Evolutionary conservation across 2,329 filamentous ascomycete genomes (phyloP).

Genomic region (Pseudovirgaria hyperparasitica): DNA sequence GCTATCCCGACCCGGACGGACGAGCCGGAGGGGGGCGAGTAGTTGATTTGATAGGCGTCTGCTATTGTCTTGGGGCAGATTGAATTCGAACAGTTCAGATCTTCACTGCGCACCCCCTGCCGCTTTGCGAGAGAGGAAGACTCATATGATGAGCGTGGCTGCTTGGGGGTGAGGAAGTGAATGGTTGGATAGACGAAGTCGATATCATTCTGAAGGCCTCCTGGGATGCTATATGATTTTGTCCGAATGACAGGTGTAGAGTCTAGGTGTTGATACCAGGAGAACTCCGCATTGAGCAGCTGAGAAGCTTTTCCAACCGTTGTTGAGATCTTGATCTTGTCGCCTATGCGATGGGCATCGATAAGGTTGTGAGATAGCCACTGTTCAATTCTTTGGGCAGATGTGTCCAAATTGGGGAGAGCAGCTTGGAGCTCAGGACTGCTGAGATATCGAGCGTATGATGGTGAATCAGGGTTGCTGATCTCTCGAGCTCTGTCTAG

Average conservation of each 20-base stretch:
- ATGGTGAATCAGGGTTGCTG: slow-evolving; percentile 21
- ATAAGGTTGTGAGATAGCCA: slow-evolving; percentile 28
- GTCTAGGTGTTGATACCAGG: slow-evolving; percentile 22
- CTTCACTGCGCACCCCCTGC: not conserved
- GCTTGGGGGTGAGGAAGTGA: slow-evolving; percentile 22
- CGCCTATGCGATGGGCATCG: slow-evolving; percentile 19
- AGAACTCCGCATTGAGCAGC: slow-evolving; percentile 32
- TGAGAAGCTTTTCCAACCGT: slow-evolving; percentile 28
- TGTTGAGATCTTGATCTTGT: slow-evolving; percentile 29
- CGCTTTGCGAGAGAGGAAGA: not conserved
- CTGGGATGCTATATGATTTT: slow-evolving; percentile 19
- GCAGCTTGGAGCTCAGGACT: slow-evolving; percentile 23
- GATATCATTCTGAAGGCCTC: slow-evolving; percentile 21
- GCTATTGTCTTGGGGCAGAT: too few species aligned
- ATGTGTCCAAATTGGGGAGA: slow-evolving; percentile 21
- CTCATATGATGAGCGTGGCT: slow-evolving; percentile 5
- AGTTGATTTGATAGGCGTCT: slow-evolving; percentile 12
- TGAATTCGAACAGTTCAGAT: too few species aligned
- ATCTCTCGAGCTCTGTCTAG: slow-evolving; percentile 5
- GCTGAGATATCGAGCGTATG: slow-evolving; percentile 34
- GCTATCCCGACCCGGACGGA: slow-evolving; percentile 10
- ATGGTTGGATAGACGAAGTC: slow-evolving; percentile 39
- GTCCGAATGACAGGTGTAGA: slow-evolving; percentile 22
- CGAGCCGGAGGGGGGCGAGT: slow-evolving; percentile 7
- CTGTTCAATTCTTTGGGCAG: slow-evolving; percentile 15